Base-by-base conservation (phyloP, 148 eudicot genomes). In the Chenopodium formosanum region DNA sequence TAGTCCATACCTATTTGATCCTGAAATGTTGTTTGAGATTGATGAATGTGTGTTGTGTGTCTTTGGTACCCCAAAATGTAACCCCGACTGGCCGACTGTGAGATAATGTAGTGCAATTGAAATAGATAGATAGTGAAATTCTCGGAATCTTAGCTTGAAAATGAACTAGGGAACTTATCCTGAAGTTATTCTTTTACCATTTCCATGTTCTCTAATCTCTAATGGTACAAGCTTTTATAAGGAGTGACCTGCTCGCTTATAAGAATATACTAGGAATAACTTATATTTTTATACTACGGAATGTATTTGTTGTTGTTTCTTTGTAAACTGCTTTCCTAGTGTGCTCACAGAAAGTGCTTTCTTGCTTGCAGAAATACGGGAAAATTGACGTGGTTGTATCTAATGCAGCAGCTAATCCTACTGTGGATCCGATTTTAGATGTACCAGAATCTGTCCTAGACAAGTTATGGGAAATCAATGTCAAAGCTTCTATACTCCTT, bases 391-490 rank as follows among this genome's bases (percentile, higher is more conserved):
- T 97, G 72, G 65, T 97, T 66, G 90, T 97, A 83, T 97, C 95
- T 62, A 96, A 96, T 87, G 98, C 98, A 64, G 99, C 99, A 81
- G 98, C 87, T 74, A 96, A 92, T 87, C 99, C 99, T 8, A 44
- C 93, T 25, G 84, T 84, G 50, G 89, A 90, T 80, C 68, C 80
- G 73, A 90, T 94, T 53, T 83, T 97, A 83, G 89, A 90, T 73
- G 86, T 89, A 13, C 82, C 90, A 86, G 99, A 94, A 89, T 83
- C 95, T 9, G 92, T 87, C 77, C 93, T 97, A 19, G 97, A 97
- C 86, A 97, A 97, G 85, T 80, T 97, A 75, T 97, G 99, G 99
- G 99, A 97, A 78, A 87, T 94, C 74, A 97, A 97, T 79, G 97
- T 94, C 53, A 97, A 97, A 88, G 87, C 95, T 70, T 83, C 95